Percentiles rank a stretch among this genome's conserved stretches.
Conservation (phyloP, 1,284 basidiomycete genomes). For the Malassezia slooffiae region DNA sequence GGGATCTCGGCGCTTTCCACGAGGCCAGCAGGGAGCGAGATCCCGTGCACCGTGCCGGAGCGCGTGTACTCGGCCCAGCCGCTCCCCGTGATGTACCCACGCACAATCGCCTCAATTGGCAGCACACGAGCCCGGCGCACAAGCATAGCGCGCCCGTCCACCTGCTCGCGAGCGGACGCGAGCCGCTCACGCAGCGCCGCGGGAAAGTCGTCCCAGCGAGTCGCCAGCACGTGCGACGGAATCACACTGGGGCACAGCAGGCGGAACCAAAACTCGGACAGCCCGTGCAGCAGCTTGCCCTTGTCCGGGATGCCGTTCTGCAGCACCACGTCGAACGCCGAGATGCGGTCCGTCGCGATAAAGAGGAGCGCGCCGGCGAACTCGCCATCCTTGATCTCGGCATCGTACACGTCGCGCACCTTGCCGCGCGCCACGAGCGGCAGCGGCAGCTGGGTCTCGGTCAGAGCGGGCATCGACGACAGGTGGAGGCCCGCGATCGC, state of each 20-base stretch:
- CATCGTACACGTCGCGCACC: constrained; percentile 45
- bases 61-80: constrained; percentile 91
- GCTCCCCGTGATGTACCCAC: constrained; percentile 94
- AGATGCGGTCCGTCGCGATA: constrained; percentile 89
- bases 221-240: constrained; percentile 38
- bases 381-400: constrained; percentile 22
- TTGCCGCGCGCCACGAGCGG: constrained; percentile 42
- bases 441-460: constrained; percentile 35
- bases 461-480: constrained; percentile 15
- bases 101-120: constrained; percentile 90
- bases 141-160: constrained; percentile 79
- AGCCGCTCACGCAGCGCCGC: constrained; percentile 22
- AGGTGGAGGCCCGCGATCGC: not conserved
- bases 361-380: constrained; percentile 55
- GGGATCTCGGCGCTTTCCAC: constrained; percentile 63
- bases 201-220: constrained; percentile 28
- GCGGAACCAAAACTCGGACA: constrained; percentile 92
- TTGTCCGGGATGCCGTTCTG: constrained; percentile 73
- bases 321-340: constrained; percentile 77
- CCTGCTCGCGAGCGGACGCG: constrained; percentile 48
- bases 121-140: constrained; percentile 80
- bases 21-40: constrained; percentile 63
- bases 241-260: constrained; percentile 50
- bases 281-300: constrained; percentile 74
- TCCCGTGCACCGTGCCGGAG: constrained; percentile 76